These are phyloP conservation scores for Fulvia fulva DNA, from an alignment of 2,329 filamentous ascomycete genomes.

Conservation along the genomic window DNA sequence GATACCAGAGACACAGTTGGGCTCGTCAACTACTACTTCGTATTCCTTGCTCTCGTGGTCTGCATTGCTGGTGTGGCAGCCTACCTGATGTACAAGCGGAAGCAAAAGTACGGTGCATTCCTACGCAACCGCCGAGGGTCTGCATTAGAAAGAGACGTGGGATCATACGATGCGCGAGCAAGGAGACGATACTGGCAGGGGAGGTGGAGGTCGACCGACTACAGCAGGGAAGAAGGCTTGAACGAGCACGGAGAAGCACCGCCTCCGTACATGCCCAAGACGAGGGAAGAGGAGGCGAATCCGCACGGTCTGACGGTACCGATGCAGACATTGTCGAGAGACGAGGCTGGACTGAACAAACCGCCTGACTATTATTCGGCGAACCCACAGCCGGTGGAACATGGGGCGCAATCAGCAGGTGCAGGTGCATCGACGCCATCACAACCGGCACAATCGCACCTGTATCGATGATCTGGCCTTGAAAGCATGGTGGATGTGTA, in stretches of 20 bases:
- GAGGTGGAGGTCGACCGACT: slow-evolving; percentile 16
- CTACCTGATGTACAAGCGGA: slow-evolving; percentile 45
- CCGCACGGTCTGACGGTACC: slow-evolving; percentile 32
- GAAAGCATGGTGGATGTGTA: not conserved
- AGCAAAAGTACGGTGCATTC: slow-evolving; percentile 29
- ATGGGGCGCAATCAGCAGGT: not conserved
- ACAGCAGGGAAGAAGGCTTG: slow-evolving; percentile 52
- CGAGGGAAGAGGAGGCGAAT: slow-evolving; percentile 19
- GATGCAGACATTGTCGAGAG: slow-evolving; percentile 37
- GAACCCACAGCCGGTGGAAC: slow-evolving; percentile 1
- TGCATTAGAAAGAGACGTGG: slow-evolving; percentile 16
- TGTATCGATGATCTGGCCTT: no score
- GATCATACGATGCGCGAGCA: slow-evolving; percentile 13
- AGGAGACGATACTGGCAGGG: slow-evolving; percentile 30
- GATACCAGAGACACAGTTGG: slow-evolving; percentile 13
- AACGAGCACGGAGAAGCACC: slow-evolving; percentile 63
- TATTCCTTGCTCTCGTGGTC: slow-evolving; percentile 54
- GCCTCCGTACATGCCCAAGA: slow-evolving; percentile 53
- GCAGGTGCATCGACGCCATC: not conserved
- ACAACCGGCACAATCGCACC: not conserved
- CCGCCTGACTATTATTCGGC: slow-evolving; percentile 41
- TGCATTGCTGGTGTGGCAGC: slow-evolving; percentile 43
- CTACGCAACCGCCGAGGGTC: slow-evolving; percentile 7
- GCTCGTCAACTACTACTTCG: slow-evolving; percentile 50
- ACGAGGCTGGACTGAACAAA: slow-evolving; percentile 33